Base-by-base conservation (phyloP, 1,284 basidiomycete species). In the Cutaneotrichosporon daszewskae region DNA sequence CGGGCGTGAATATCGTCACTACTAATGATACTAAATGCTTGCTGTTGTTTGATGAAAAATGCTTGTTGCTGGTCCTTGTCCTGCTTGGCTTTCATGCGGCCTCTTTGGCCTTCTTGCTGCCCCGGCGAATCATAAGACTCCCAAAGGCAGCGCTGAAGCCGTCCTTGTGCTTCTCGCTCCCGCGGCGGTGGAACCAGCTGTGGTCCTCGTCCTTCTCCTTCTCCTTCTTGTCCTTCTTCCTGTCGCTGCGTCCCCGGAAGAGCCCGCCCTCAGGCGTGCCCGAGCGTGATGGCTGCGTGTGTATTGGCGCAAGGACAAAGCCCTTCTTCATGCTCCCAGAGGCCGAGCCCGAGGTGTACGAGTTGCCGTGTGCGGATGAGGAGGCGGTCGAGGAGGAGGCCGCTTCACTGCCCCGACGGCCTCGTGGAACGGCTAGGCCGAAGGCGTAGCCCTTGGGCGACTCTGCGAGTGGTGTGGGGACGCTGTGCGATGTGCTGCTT, bases 61-160 rank as follows among this genome's bases (percentile, higher is more conserved):
- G 31, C 33, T 34, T n/a, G 20, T 14, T 23, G 20, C 12, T 34
- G 25, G 25, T 8, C 14, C 25, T 14, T 27, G 25, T 16, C 5
- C 28, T 16, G 14, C 28, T 24, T 17, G 11, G 4, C 16, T 17
- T 29, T 4, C 17, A 13, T 28, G 16, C 25, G 17, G 0, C 32
- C 32, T 31, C 24, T 41, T 33, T 33, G n/a, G 29, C 23, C 37
- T 40, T 46, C 18, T 23, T n/a, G 16, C 34, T 47, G 29, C 29
- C 16, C 22, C 32, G 19, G 23, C 43, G 48, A 20, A 29, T 35
- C 27, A 51, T 40, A 4, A 49, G 27, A 9, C 29, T 22, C 14
- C 48, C 48, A 10, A 50, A 17, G 28, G n/a, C n/a, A n/a, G n/a
- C n/a, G n/a, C n/a, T n/a, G n/a, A 50, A 35, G 32, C 29, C 32